phyloP scores from a whole-genome alignment of 2,329 filamentous ascomycete species.

The Xylariaceae sp. region DNA sequence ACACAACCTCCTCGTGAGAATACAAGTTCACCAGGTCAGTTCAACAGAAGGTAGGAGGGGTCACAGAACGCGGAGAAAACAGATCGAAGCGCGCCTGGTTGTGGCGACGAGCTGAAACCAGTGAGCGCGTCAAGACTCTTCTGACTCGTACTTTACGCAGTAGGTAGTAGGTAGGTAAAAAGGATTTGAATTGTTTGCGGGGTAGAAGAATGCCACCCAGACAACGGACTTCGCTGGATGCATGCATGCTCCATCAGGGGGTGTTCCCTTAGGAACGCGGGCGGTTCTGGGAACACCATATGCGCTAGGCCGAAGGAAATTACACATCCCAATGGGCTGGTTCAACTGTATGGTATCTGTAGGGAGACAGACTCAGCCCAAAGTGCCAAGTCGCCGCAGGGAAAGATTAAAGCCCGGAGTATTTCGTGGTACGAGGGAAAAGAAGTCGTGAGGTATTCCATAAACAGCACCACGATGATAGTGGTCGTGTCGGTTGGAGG shows the following conservation, averaged over 20 bases:
- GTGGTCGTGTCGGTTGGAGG: no score
- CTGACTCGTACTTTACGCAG: no score
- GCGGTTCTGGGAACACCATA: no score
- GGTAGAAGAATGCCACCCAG: background rate
- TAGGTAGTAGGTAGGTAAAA: background rate
- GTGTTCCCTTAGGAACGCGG: no score
- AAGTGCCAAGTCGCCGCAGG: background rate
- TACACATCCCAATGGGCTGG: background rate
- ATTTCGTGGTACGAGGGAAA: background rate
- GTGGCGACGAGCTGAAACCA: background rate
- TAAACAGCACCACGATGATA: no score
- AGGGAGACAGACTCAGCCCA: background rate
- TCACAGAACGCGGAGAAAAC: background rate
- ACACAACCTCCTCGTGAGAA: background rate
- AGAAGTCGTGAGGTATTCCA: background rate
- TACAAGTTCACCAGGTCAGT: background rate
- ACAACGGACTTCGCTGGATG: no score
- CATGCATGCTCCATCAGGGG: no score
- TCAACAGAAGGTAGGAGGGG: background rate
- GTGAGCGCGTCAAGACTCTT: background rate
- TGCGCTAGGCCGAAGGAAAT: background rate
- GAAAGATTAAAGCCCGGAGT: background rate
- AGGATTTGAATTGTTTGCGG: background rate
- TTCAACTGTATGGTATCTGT: background rate
- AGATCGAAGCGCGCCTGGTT: background rate